A percentile compares a stretch with the other conserved stretches of the same genome.
These are phyloP conservation scores for Coccomyxa sp. DNA, from an alignment of 139 green algal genomes.

Conservation along the genomic window DNA sequence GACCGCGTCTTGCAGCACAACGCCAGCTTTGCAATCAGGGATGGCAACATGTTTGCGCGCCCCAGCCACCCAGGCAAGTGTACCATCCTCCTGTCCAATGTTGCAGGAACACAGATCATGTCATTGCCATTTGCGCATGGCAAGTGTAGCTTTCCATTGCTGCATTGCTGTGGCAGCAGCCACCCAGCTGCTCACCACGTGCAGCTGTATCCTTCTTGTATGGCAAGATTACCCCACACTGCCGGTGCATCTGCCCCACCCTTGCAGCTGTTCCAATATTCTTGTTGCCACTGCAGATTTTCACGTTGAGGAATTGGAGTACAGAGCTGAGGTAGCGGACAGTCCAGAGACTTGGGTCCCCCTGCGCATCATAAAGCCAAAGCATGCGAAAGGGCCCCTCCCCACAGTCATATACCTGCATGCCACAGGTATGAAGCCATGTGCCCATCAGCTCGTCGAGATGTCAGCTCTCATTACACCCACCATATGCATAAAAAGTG, in stretches of 20 bases:
- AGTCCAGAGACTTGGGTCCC: constrained; percentile 50
- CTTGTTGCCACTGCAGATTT: background rate
- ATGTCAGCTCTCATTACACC: background rate
- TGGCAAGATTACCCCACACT: background rate
- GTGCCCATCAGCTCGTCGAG: background rate
- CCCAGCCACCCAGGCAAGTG: background rate
- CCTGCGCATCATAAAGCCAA: constrained; percentile 29
- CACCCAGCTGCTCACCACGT: background rate
- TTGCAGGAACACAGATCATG: too few relatives aligned
- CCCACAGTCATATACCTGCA: background rate
- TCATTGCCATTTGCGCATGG: too few relatives aligned
- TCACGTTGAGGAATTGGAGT: background rate
- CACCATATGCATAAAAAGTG: background rate
- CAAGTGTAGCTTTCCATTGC: too few relatives aligned
- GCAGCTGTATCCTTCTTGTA: background rate
- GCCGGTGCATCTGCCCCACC: background rate
- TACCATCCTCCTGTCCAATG: too few relatives aligned
- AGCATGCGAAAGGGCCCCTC: background rate
- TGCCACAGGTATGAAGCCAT: background rate
- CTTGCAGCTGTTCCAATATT: background rate
- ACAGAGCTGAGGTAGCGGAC: background rate
- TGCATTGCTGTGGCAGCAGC: too few relatives aligned
- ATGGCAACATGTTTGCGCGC: background rate
- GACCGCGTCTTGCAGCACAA: background rate
- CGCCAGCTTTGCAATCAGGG: background rate